phyloP scores from a whole-genome alignment of 164 flowering plant genomes.

The Amborella trichopoda region DNA sequence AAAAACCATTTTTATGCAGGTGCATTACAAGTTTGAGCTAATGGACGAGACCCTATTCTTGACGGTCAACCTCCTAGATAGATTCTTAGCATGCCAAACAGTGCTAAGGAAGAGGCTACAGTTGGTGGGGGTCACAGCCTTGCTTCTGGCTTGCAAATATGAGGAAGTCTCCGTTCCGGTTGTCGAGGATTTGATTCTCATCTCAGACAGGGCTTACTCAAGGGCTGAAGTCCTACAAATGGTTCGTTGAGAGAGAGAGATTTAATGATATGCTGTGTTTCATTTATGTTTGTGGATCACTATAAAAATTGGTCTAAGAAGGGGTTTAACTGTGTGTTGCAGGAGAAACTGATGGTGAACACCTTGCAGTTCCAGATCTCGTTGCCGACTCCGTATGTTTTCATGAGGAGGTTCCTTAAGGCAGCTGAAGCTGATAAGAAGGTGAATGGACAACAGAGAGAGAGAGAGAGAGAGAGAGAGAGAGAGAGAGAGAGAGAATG shows the following conservation, averaged over 20 bases:
- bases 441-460: constrained; percentile 14
- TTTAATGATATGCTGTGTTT: too few relatives aligned
- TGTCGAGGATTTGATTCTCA: constrained; percentile 68
- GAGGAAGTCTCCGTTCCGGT: constrained; percentile 85
- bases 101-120: constrained; percentile 75
- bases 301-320: too few relatives aligned
- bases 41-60: constrained; percentile 77
- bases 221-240: constrained; percentile 71
- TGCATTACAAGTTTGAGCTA: constrained; percentile 81
- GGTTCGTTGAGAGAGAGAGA: constrained; percentile 32
- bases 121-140: constrained; percentile 80
- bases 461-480: background rate
- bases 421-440: constrained; percentile 65
- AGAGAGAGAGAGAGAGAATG: too few relatives aligned
- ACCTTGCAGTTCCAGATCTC: constrained; percentile 62
- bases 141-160: constrained; percentile 90
- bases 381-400: constrained; percentile 70
- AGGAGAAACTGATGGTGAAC: constrained; percentile 75
- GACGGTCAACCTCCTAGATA: constrained; percentile 66
- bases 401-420: constrained; percentile 74
- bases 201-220: constrained; percentile 73
- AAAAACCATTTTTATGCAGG: constrained; percentile 27
- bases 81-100: constrained; percentile 50
- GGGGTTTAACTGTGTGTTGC: constrained; percentile 10
- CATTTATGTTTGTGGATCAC: too few relatives aligned